Percentiles rank a stretch among this genome's conserved stretches.
Evolutionary conservation across 2,329 filamentous ascomycete genomes (phyloP).

Genomic region (Venturia pyrina): DNA sequence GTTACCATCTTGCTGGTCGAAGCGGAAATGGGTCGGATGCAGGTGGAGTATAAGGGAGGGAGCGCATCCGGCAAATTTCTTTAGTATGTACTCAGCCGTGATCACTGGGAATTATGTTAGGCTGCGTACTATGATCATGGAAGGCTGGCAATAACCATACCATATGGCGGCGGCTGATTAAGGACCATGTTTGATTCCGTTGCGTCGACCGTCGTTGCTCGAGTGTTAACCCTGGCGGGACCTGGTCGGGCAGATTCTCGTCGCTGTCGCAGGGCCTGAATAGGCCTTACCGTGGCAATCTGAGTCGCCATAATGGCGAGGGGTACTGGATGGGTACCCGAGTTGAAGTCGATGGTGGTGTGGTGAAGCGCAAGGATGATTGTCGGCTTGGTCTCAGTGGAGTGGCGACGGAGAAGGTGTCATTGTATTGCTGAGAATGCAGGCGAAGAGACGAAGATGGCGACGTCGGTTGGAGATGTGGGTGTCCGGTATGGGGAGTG

Average conservation of each 20-base stretch:
- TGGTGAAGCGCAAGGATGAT: neutral
- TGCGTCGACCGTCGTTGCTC: constrained; percentile 20
- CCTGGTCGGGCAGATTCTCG: constrained; percentile 32
- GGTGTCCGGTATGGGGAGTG: neutral
- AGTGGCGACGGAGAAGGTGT: neutral
- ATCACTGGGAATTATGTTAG: constrained; percentile 40
- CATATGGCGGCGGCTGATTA: neutral
- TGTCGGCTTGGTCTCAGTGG: neutral
- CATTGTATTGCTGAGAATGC: neutral
- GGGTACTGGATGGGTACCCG: constrained; percentile 16
- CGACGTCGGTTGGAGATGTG: neutral
- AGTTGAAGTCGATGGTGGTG: neutral
- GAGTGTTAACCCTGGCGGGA: constrained; percentile 18
- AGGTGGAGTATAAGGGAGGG: constrained; percentile 84
- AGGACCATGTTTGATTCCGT: constrained; percentile 11
- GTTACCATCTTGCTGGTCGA: constrained; percentile 88
- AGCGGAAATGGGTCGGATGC: constrained; percentile 75
- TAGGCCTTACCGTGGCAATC: constrained; percentile 27
- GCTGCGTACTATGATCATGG: neutral
- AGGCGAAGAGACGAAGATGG: neutral
- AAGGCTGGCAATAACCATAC: neutral
- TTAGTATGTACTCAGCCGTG: constrained; percentile 68
- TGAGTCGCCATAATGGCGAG: constrained; percentile 20
- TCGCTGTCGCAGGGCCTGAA: constrained; percentile 23
- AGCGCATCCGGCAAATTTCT: constrained; percentile 60